Base-by-base conservation (phyloP, 2,329 filamentous ascomycete species). In the Aspergillus terreus region DNA sequence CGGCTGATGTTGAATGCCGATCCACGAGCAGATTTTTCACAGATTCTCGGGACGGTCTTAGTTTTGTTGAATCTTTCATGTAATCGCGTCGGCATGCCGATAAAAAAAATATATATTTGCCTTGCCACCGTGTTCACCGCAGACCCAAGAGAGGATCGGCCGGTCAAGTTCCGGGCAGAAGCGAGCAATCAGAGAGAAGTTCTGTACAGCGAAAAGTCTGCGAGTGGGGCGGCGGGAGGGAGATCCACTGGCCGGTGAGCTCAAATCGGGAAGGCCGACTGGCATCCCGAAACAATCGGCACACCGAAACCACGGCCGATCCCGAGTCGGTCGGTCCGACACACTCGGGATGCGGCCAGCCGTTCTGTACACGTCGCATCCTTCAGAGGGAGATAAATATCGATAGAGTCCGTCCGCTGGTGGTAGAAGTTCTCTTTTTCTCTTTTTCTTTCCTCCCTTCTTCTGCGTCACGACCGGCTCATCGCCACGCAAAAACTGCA, bases 171-270 rank as follows among this genome's bases (percentile, higher is more conserved):
- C 52, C 52, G 52, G 46, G 25, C 35, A 15, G 45, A 43, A 46
- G 32, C 44, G n/a, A 30, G 32, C 19, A 19, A 40, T 25, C 9
- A 4, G n/a, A 49, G 11, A 25, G 23, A 40, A n/a, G 23, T 48
- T 32, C 36, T 33, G 17, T n/a, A 15, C 5, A 38, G 25, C 9
- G 14, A 47, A 47, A 47, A 47, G 4, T 47, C 14, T 40, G 19
- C 46, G 7, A 12, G 46, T 47, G 46, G 46, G n/a, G 30, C 32
- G 30, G n/a, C 40, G 47, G 42, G 41, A 43, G 11, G 27, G 21
- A 25, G 38, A 49, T 52, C 50, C 50, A 52, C 50, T 32, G 32
- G 33, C 23, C 51, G 51, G 51, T 52, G 51, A 52, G 51, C 51
- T 46, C 11, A 36, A 52, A 52, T 46, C 47, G 51, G 51, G 51